Evolutionary conservation across 176 grass and related monocot species (phyloP).

Genomic region (Raddia guianensis): DNA sequence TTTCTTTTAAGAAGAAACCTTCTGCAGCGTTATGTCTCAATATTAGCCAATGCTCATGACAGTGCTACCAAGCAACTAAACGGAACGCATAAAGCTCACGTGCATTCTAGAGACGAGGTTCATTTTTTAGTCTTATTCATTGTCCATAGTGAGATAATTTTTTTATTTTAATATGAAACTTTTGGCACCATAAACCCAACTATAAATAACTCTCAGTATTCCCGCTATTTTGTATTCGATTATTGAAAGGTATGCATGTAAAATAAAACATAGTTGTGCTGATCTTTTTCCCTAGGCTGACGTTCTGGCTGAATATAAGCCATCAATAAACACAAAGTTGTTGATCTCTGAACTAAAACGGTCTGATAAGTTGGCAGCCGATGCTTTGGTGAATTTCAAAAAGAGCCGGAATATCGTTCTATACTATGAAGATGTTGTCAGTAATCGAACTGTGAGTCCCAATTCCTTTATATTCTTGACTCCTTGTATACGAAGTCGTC

Average conservation of each 20-base stretch:
- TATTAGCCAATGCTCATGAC: constrained; percentile 85
- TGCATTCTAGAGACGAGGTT: constrained; percentile 70
- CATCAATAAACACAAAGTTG: constrained; percentile 58
- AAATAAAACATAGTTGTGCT: constrained; percentile 31
- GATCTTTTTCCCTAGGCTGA: constrained; percentile 60
- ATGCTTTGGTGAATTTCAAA: constrained; percentile 74
- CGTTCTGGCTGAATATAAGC: constrained; percentile 84
- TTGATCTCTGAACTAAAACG: constrained; percentile 62
- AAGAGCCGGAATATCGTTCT: constrained; percentile 68
- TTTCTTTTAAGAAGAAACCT: constrained; percentile 94
- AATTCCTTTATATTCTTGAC: neutral
- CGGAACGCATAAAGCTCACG: constrained; percentile 86
- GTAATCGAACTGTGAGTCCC: constrained; percentile 64
- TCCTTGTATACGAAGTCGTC: constrained; percentile 6
- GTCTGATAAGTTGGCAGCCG: constrained; percentile 55
- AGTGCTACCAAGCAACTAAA: constrained; percentile 75
- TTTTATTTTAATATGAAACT: neutral
- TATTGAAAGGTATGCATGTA: neutral
- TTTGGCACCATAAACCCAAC: neutral
- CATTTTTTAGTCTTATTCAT: constrained; percentile 14
- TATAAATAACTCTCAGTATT: neutral
- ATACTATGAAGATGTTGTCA: constrained; percentile 91
- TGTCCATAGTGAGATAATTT: neutral
- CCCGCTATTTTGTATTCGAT: neutral
- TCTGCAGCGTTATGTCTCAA: constrained; percentile 78